These are phyloP conservation scores for Fusarium sp. DNA, from an alignment of 2,329 filamentous ascomycete genomes.

Conservation along the genomic window DNA sequence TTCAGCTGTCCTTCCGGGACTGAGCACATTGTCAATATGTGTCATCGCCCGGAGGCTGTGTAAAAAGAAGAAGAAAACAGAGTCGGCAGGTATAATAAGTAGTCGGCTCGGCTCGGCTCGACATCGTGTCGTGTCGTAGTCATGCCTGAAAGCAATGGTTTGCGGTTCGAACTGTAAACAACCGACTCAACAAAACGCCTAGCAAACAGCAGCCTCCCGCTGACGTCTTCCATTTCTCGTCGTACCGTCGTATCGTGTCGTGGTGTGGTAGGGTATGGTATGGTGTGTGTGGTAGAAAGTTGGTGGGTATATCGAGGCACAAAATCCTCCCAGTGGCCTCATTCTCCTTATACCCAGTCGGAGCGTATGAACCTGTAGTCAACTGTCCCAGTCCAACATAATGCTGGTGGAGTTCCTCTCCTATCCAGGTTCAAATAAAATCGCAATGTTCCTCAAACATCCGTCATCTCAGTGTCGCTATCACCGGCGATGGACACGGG, in stretches of 20 bases:
- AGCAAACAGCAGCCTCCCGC: conserved; percentile 29
- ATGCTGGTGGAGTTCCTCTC: conserved; percentile 33
- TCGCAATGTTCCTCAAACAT: conserved; percentile 56
- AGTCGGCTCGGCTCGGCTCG: conserved; percentile 21
- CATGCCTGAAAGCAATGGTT: conserved; percentile 20
- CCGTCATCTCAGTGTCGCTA: conserved; percentile 70
- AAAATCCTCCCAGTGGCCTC: conserved; percentile 25
- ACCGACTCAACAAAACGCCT: conserved; percentile 42
- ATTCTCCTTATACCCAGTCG: background rate
- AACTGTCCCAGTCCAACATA: conserved; percentile 29
- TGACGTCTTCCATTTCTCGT: conserved; percentile 44
- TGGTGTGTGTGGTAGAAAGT: conserved; percentile 22
- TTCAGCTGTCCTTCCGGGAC: conserved; percentile 20
- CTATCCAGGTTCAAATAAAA: conserved; percentile 51
- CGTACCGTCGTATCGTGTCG: conserved; percentile 44
- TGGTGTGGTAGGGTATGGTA: conserved; percentile 36
- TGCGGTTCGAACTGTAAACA: conserved; percentile 29
- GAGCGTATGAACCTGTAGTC: conserved; percentile 32
- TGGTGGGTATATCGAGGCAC: conserved; percentile 25
- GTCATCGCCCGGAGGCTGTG: conserved; percentile 7
- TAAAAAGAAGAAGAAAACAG: conserved; percentile 34
- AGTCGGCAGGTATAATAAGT: conserved; percentile 20
- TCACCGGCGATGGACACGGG: conserved; percentile 52
- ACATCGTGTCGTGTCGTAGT: conserved; percentile 21
- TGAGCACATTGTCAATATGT: conserved; percentile 14